A percentile compares a stretch with the other conserved stretches of the same genome.
phyloP scores from a whole-genome alignment of 345 rosid genomes.

The Murraya paniculata region DNA sequence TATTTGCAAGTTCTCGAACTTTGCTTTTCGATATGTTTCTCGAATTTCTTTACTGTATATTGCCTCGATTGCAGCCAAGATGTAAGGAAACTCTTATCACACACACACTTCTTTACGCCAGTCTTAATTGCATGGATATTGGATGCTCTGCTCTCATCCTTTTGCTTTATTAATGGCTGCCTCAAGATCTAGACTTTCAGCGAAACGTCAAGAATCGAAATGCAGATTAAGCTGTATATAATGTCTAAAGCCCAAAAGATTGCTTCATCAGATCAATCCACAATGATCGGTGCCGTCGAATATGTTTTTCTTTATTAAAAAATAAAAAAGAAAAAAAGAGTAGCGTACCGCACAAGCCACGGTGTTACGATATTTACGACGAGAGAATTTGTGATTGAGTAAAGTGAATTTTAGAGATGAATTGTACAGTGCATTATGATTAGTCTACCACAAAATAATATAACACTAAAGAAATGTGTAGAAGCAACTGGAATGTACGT shows the following conservation, averaged over 20 bases:
- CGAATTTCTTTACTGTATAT: not conserved
- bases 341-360: too few species aligned
- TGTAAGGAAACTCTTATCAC: not conserved
- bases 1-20: slow-evolving; percentile 9
- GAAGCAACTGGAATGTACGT: not conserved
- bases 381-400: too few species aligned
- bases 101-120: not conserved
- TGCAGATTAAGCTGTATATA: not conserved
- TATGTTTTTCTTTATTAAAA: too few species aligned
- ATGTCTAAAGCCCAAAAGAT: not conserved
- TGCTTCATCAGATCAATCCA: not conserved
- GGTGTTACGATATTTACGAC: too few species aligned
- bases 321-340: too few species aligned
- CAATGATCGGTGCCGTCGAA: not conserved
- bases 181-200: not conserved
- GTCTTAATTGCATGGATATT: not conserved
- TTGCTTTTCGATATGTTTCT: slow-evolving; percentile 15
- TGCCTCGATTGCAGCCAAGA: not conserved
- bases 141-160: not conserved
- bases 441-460: too few species aligned
- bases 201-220: not conserved
- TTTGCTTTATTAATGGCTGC: not conserved
- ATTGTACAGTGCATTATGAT: too few species aligned
- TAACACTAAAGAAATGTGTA: not conserved
- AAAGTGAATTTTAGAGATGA: too few species aligned